These are phyloP conservation scores for Phyllachora maydis DNA, from an alignment of 2,329 filamentous ascomycete genomes.

Conservation along the genomic window DNA sequence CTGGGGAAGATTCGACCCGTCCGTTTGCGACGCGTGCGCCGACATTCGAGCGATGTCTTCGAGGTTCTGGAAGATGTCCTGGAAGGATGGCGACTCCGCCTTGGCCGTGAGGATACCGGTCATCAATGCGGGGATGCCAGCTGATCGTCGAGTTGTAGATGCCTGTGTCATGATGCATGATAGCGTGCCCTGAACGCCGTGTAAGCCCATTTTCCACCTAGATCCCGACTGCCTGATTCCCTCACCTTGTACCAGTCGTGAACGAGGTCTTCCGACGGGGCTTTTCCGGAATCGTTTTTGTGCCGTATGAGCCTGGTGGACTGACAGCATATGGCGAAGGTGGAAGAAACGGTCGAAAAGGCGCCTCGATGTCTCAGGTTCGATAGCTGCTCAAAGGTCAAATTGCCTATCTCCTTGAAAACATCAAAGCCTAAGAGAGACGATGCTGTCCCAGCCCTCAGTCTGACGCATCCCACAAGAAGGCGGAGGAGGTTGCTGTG, in stretches of 20 bases:
- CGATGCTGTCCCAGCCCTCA: slow-evolving; percentile 19
- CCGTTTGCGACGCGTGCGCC: slow-evolving; percentile 31
- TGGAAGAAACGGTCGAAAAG: slow-evolving; percentile 80
- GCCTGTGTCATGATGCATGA: slow-evolving; percentile 53
- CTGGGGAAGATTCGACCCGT: slow-evolving; percentile 55
- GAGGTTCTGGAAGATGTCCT: slow-evolving; percentile 41
- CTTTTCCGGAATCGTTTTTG: slow-evolving; percentile 8
- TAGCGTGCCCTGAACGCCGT: slow-evolving; percentile 32
- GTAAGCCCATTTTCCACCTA: too few relatives aligned
- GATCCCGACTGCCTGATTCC: too few relatives aligned
- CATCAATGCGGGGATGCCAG: slow-evolving; percentile 75
- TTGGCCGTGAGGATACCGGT: slow-evolving; percentile 60
- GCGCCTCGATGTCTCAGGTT: slow-evolving; percentile 77
- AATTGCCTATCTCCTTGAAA: slow-evolving; percentile 45
- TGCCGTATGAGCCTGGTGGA: slow-evolving; percentile 25
- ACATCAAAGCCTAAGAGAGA: slow-evolving; percentile 28
- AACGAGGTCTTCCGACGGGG: slow-evolving; percentile 28
- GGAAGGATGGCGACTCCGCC: slow-evolving; percentile 35
- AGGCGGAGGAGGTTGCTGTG: slow-evolving; percentile 49
- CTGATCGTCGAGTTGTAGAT: slow-evolving; percentile 74
- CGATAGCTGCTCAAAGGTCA: slow-evolving; percentile 68
- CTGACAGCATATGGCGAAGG: slow-evolving; percentile 65
- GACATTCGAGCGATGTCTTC: slow-evolving; percentile 34
- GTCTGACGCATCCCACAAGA: slow-evolving; percentile 32
- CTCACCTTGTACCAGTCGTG: slow-evolving; percentile 49